Evolutionary conservation across 2,329 filamentous ascomycete genomes (phyloP), one percentile per base, ranked within the genome.

Genomic region (Aspergillus fumigatus): DNA sequence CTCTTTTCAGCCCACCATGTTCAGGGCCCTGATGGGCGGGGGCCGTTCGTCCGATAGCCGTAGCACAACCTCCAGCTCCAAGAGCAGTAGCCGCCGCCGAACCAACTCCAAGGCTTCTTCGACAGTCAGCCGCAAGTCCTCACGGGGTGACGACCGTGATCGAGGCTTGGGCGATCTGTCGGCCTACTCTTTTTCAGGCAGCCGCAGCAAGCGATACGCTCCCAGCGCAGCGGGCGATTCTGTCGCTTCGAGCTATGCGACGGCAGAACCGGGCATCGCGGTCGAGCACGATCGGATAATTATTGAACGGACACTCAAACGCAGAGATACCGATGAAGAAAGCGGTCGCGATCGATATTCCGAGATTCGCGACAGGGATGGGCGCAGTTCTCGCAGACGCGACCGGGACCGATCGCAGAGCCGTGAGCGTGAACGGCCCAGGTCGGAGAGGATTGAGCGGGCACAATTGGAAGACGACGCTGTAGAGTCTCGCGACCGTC

Each of bases 121-220:
- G 21, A 67, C 68, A 54, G 67, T 69, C 48, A 71, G 69, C 59
- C 72, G 69, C 62, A 76, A 73, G 65, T 71, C 74, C 55, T 66
- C 75, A 70, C 73, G 75, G 70, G 72, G 73, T 75, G 76, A 78
- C 72, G 75, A 77, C 71, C 75, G 75, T 73, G 75, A 74, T 55
- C 71, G 73, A 54, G 73, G 70, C 55, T 63, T 74, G 61, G 71
- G 68, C 53, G 71, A 74, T 60, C 57, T 71, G 60, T 62, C 66
- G 21, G 55, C 63, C 53, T 69, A 70, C 54, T 53, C 65, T 47
- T 61, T 65, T 9, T 63, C 67, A 14, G 53, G 59, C 47, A 63
- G 60, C 48, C 63, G 64, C 50, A 68, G 60, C 59, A 64, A 53
- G 60, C 68, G 67, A 48, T 64, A 66, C 53, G 60, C 67, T 10